Percentiles rank a stretch among this genome's conserved stretches.
Evolutionary conservation across 2,329 filamentous ascomycete species (phyloP).

Genomic region (Ophiognomonia clavigignenti-juglandacearum): DNA sequence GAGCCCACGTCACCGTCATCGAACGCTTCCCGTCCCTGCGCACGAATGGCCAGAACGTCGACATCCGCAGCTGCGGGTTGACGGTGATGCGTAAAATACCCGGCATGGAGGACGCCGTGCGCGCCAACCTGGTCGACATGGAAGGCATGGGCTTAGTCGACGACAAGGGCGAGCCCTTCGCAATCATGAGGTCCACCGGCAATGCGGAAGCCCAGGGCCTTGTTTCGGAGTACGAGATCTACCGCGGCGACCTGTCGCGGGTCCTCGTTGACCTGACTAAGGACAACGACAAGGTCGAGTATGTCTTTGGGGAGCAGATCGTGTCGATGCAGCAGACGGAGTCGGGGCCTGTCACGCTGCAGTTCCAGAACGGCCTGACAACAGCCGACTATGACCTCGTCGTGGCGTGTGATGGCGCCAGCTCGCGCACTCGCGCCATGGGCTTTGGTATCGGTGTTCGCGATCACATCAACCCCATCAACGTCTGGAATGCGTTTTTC

Average conservation of each 20-base stretch:
- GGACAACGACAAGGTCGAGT: slow-evolving; percentile 20
- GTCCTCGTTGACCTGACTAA: slow-evolving; percentile 15
- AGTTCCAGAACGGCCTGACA: slow-evolving; percentile 33
- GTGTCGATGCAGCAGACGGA: slow-evolving; percentile 26
- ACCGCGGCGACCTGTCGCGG: slow-evolving; percentile 38
- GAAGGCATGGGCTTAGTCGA: slow-evolving; percentile 38
- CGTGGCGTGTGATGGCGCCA: slow-evolving; percentile 42
- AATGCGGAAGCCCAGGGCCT: slow-evolving; percentile 36
- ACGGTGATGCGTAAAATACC: slow-evolving; percentile 34
- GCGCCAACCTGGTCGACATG: slow-evolving; percentile 32
- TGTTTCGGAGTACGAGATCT: slow-evolving; percentile 43
- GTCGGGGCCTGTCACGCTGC: slow-evolving; percentile 31
- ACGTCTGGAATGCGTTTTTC: slow-evolving; percentile 38
- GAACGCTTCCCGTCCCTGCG: slow-evolving; percentile 22
- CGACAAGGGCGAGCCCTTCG: slow-evolving; percentile 30
- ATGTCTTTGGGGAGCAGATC: slow-evolving; percentile 24
- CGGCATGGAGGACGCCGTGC: slow-evolving; percentile 31
- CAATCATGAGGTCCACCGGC: slow-evolving; percentile 28
- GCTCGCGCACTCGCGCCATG: slow-evolving; percentile 40
- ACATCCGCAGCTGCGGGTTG: slow-evolving; percentile 32
- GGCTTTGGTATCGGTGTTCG: slow-evolving; percentile 32
- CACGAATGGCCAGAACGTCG: slow-evolving; percentile 29
- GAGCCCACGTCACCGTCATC: slow-evolving; percentile 22
- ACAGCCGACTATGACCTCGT: slow-evolving; percentile 29
- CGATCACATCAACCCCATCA: slow-evolving; percentile 28